A percentile compares a stretch with the other conserved stretches of the same genome.
Conservation (phyloP, 805 yeast genomes). For the Yarrowia deformans region DNA sequence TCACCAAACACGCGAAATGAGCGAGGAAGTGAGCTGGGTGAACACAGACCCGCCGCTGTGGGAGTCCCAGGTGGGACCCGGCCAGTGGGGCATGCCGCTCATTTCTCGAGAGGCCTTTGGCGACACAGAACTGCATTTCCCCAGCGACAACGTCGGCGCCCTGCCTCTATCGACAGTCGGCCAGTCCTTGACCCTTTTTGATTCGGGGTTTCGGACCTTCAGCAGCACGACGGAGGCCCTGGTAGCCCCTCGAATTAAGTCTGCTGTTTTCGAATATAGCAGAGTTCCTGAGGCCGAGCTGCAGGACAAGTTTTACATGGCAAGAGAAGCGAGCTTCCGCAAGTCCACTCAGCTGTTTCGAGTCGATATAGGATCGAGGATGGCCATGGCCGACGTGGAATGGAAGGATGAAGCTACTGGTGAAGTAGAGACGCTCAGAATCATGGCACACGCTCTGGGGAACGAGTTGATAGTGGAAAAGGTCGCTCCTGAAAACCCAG, state of each 20-base stretch:
- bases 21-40: neutral
- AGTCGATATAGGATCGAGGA: neutral
- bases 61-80: conserved; percentile 16
- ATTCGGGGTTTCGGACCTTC: conserved; percentile 9
- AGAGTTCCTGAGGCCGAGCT: neutral
- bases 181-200: neutral
- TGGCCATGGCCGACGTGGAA: conserved; percentile 3
- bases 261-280: too few relatives aligned
- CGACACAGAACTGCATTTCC: neutral
- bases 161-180: conserved; percentile 5
- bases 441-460: neutral
- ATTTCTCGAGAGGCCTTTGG: neutral
- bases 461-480: neutral
- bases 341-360: neutral
- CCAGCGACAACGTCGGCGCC: neutral
- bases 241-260: too few relatives aligned
- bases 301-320: neutral
- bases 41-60: conserved; percentile 13
- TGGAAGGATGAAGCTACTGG: neutral
- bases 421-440: neutral
- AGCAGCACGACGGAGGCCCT: neutral
- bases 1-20: neutral
- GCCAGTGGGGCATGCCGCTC: conserved; percentile 19
- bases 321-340: neutral
- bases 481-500: neutral